Conservation (phyloP, 202 grass and related monocot genomes). For the Cymbopogon flexuosus region DNA sequence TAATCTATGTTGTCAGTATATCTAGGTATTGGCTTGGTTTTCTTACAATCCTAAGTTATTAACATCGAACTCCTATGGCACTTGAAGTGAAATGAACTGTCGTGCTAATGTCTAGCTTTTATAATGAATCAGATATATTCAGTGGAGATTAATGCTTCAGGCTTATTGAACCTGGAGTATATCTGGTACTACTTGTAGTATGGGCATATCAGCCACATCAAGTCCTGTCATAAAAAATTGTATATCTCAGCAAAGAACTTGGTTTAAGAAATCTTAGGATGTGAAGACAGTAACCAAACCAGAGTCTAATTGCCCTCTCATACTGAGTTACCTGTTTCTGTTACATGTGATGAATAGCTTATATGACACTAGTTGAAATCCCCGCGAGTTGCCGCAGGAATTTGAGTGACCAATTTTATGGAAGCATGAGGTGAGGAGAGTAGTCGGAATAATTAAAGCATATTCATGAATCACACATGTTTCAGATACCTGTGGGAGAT, state of each 20-base stretch:
- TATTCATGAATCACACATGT: too few relatives aligned
- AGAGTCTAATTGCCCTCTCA: background rate
- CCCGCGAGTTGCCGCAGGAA: too few relatives aligned
- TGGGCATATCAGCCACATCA: background rate
- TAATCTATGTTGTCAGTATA: background rate
- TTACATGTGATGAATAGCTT: background rate
- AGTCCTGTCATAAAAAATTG: background rate
- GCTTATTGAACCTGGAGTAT: background rate
- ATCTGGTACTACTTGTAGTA: background rate
- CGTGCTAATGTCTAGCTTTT: too few relatives aligned
- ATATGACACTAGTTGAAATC: background rate
- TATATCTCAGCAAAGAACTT: background rate
- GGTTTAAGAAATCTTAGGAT: background rate
- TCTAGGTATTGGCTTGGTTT: too few relatives aligned
- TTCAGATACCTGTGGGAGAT: too few relatives aligned
- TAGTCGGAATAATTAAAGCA: too few relatives aligned
- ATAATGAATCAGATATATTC: too few relatives aligned
- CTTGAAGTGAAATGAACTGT: too few relatives aligned
- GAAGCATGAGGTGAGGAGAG: too few relatives aligned
- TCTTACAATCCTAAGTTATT: too few relatives aligned
- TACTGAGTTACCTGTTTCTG: background rate
- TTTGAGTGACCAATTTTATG: too few relatives aligned
- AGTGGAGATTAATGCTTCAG: background rate
- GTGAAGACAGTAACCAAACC: background rate
- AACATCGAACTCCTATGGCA: too few relatives aligned